phyloP scores from a whole-genome alignment of 2,329 filamentous ascomycete genomes.

The Talaromyces marneffei region DNA sequence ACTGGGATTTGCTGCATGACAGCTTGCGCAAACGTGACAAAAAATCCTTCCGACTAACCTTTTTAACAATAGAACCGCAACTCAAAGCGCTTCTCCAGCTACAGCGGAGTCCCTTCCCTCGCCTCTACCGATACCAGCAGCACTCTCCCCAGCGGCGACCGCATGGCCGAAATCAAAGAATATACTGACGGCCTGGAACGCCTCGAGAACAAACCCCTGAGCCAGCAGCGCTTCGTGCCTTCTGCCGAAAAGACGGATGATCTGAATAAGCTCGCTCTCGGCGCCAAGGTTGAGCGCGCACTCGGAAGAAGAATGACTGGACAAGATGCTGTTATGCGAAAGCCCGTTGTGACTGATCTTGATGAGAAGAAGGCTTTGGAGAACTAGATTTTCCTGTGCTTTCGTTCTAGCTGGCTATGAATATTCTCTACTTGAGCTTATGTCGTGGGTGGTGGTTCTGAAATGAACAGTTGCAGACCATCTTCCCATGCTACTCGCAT shows the following conservation, averaged over 20 bases:
- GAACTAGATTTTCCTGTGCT: neutral
- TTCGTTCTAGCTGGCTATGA: constrained; percentile 10
- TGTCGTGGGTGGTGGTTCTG: neutral
- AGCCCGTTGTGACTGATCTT: constrained; percentile 40
- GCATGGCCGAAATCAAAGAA: constrained; percentile 61
- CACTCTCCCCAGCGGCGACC: constrained; percentile 39
- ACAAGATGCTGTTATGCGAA: constrained; percentile 76
- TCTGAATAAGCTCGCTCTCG: constrained; percentile 78
- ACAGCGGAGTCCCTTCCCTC: constrained; percentile 44
- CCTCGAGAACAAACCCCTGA: constrained; percentile 82
- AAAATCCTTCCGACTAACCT: neutral
- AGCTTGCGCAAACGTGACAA: neutral
- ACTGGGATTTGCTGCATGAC: neutral
- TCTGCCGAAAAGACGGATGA: constrained; percentile 74
- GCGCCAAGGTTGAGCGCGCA: constrained; percentile 84
- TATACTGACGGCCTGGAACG: constrained; percentile 77
- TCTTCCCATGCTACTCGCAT: constrained; percentile 11
- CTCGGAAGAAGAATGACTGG: constrained; percentile 78
- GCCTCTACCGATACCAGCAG: constrained; percentile 42
- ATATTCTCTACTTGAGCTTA: constrained; percentile 15
- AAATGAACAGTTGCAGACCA: neutral
- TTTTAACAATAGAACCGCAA: constrained; percentile 39
- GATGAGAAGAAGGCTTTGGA: constrained; percentile 32
- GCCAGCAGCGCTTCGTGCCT: constrained; percentile 73
- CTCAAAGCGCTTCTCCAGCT: constrained; percentile 50